Evolutionary conservation across 805 yeast genomes (phyloP).

Genomic region (Candida coleopterorum): DNA sequence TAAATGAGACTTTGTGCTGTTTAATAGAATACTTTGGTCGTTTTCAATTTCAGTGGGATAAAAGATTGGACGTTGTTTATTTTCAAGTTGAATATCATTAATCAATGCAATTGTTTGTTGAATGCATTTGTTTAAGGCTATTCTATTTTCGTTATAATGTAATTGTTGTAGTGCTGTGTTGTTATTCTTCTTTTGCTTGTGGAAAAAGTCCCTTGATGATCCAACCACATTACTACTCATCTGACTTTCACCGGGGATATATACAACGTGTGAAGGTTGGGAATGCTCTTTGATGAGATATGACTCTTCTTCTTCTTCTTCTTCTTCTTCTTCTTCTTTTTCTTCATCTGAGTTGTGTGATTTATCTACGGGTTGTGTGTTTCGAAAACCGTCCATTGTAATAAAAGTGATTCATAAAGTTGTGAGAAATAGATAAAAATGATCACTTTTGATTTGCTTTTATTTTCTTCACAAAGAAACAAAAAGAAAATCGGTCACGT

Average conservation of each 20-base stretch:
- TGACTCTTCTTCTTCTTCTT: constrained; percentile 11
- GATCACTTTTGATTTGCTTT: not conserved
- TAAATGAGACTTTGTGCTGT: constrained; percentile 47
- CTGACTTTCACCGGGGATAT: constrained; percentile 29
- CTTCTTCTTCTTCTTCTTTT: not conserved
- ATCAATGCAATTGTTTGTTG: constrained; percentile 48
- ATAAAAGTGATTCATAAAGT: constrained; percentile 1
- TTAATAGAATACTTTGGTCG: constrained; percentile 32
- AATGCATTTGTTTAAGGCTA: constrained; percentile 59
- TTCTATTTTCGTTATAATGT: constrained; percentile 69
- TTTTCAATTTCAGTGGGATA: constrained; percentile 47
- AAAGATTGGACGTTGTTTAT: constrained; percentile 55
- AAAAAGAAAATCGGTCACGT: too few species aligned
- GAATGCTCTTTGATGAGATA: not conserved
- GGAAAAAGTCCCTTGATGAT: constrained; percentile 9
- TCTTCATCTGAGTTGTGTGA: not conserved
- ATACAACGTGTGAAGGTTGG: constrained; percentile 21
- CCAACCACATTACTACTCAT: constrained; percentile 15
- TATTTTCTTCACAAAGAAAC: not conserved
- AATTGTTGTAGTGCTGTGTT: constrained; percentile 64
- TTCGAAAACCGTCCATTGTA: constrained; percentile 4
- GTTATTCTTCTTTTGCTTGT: constrained; percentile 11
- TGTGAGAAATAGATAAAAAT: not conserved
- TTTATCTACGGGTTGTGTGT: too few species aligned
- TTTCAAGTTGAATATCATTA: constrained; percentile 50